Evolutionary conservation across 768 basidiomycete species (phyloP).

Genomic region (Sutorius australiensis): DNA sequence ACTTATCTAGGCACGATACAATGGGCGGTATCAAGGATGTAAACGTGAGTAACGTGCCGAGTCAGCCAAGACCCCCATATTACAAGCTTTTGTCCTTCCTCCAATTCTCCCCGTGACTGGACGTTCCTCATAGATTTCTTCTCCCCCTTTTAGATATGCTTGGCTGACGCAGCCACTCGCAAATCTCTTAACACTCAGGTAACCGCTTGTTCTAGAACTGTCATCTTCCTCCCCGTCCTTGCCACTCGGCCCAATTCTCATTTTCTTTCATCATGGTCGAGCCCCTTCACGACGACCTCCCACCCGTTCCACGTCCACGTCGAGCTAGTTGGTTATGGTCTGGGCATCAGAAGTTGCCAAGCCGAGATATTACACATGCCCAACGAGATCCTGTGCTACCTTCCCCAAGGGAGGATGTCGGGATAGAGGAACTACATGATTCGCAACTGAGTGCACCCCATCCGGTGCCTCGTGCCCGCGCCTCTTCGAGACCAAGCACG

Average conservation of each 20-base stretch:
- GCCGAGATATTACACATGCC: conserved; percentile 12
- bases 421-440: conserved; percentile 2
- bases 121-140: conserved; percentile 8
- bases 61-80: conserved; percentile 21
- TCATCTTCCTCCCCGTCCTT: conserved; percentile 7
- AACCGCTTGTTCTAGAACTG: conserved; percentile 21
- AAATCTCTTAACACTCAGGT: conserved; percentile 30
- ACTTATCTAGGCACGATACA: conserved; percentile 5
- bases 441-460: neutral
- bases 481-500: conserved; percentile 20
- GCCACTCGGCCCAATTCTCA: neutral
- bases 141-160: conserved; percentile 26
- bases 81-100: neutral
- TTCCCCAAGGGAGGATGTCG: conserved; percentile 14
- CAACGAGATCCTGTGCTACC: conserved; percentile 17
- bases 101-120: conserved; percentile 7
- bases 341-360: conserved; percentile 21
- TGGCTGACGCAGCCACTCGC: conserved; percentile 31
- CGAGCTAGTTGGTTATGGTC: conserved; percentile 30
- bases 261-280: conserved; percentile 24
- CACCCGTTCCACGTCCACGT: conserved; percentile 12
- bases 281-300: conserved; percentile 4
- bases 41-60: conserved; percentile 27
- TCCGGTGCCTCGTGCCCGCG: conserved; percentile 1
- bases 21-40: conserved; percentile 28